Evolutionary conservation across 257 asterid genomes (phyloP), one percentile per base, ranked within the genome.

Genomic region (Parsonsia alboflavescens): DNA sequence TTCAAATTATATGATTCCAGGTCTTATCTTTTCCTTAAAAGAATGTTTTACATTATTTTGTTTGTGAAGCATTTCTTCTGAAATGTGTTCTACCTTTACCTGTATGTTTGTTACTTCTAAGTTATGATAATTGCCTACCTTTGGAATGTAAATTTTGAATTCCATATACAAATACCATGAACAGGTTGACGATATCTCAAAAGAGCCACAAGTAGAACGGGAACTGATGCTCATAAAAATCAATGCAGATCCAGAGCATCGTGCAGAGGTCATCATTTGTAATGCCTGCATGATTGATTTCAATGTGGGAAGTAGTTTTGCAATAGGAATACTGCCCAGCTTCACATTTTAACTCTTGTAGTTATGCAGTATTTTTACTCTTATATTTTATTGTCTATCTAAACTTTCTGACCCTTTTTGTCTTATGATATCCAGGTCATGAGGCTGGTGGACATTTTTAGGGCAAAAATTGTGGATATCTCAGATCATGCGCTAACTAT

Each of bases 151-250:
- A 59, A 33, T 15, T 79, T 12, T 74, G 74, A 77, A 42, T 63
- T 73, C 22, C 52, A 50, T 59, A 48, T 39, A 41, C 33, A 57
- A 78, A 78, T 73, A 69, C 80, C 46, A 77, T 48, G 71, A 46
- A 24, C 89, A 92, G 97, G 99, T 94, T 73, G 97, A 81, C 73
- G 97, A 94, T 81, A 84, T 94, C 66, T 94, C 99, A 1, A 89
- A 85, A 84, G 97, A 88, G 79, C 95, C 99, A 26, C 99, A 92
- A 81, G 99, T 94, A 73, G 99, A 94, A 84, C 92, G 99, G 15
- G 99, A 94, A 76, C 81, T 92, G 80, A 94, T 94, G 97, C 97
- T 94, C 48, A 89, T 94, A 78, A 94, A 94, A 85, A 94, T 94
- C 81, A 90, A 82, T 68, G 90, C 97, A 0, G 91, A 94, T 79